phyloP scores from a whole-genome alignment of 139 green algal species.

The Chlorella sorokiniana region DNA sequence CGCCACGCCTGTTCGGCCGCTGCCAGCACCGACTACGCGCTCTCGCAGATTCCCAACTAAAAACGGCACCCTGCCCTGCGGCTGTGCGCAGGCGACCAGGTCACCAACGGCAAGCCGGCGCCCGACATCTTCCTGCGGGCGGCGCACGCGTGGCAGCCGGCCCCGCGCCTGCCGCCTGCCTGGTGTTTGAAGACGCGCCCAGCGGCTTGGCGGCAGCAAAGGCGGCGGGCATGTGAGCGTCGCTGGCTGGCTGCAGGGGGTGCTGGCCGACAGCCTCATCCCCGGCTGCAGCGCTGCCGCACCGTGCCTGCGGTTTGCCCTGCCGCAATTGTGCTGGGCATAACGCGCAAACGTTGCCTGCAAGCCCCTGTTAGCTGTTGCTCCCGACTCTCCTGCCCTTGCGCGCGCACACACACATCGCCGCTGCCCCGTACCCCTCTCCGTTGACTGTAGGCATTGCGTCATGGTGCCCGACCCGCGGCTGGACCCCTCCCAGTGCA shows the following conservation, averaged over 20 bases:
- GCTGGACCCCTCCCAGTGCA: slow-evolving; percentile 34
- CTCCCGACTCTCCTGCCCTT: too few species aligned
- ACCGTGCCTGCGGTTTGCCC: too few species aligned
- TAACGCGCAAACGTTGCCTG: too few species aligned
- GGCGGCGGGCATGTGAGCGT: slow-evolving; percentile 69
- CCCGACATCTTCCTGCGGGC: slow-evolving; percentile 86
- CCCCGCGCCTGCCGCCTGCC: slow-evolving; percentile 1
- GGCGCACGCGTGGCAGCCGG: slow-evolving; percentile 41
- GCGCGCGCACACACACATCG: not conserved
- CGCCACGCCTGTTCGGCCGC: not conserved
- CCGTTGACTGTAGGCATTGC: slow-evolving; percentile 37
- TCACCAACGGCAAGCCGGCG: slow-evolving; percentile 75
- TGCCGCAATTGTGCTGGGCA: too few species aligned
- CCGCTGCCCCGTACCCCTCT: too few species aligned
- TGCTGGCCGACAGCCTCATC: too few species aligned
- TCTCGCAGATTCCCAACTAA: too few species aligned
- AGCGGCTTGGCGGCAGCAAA: slow-evolving; percentile 68
- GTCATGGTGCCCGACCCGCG: slow-evolving; percentile 61
- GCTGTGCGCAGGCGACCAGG: slow-evolving; percentile 68
- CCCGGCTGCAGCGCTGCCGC: too few species aligned
- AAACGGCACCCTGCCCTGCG: too few species aligned
- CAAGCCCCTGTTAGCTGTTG: too few species aligned
- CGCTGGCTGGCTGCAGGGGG: not conserved
- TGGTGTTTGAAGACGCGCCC: slow-evolving; percentile 88
- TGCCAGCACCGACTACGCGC: too few species aligned